These are phyloP conservation scores for Endotrypanum monterogeii DNA, from an alignment of 208 protist genomes.

Conservation along the genomic window DNA sequence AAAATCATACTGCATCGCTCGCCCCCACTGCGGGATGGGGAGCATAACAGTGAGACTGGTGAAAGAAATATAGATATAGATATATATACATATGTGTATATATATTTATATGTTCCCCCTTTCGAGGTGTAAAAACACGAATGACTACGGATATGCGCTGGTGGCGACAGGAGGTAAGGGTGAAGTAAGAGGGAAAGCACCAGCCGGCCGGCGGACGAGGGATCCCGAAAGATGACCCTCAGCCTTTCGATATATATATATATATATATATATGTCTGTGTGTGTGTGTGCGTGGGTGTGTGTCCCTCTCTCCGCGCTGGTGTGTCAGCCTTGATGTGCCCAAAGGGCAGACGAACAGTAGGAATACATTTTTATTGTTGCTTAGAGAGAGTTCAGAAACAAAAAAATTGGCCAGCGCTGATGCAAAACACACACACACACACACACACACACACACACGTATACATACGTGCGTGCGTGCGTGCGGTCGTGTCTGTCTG, in stretches of 20 bases:
- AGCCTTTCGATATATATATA: not conserved
- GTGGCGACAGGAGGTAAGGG: not conserved
- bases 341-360: too few relatives aligned
- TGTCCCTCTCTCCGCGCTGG: not conserved
- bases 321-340: too few relatives aligned
- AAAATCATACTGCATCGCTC: not conserved
- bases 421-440: not conserved
- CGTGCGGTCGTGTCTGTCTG: too few relatives aligned
- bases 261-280: not conserved
- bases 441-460: too few relatives aligned
- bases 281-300: not conserved
- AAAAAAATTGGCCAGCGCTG: not conserved
- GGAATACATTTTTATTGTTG: too few relatives aligned
- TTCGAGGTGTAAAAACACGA: too few relatives aligned
- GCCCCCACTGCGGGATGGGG: not conserved
- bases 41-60: not conserved
- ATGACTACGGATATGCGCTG: not conserved
- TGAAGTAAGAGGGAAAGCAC: too few relatives aligned
- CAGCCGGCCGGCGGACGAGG: not conserved
- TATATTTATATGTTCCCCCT: too few relatives aligned
- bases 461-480: too few relatives aligned
- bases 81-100: too few relatives aligned
- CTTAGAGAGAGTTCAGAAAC: slow-evolving; percentile 3
- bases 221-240: not conserved
- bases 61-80: too few relatives aligned